Evolutionary conservation across 1,284 basidiomycete genomes (phyloP), one percentile per base, ranked within the genome.

Genomic region (Boletus chippewaensis): DNA sequence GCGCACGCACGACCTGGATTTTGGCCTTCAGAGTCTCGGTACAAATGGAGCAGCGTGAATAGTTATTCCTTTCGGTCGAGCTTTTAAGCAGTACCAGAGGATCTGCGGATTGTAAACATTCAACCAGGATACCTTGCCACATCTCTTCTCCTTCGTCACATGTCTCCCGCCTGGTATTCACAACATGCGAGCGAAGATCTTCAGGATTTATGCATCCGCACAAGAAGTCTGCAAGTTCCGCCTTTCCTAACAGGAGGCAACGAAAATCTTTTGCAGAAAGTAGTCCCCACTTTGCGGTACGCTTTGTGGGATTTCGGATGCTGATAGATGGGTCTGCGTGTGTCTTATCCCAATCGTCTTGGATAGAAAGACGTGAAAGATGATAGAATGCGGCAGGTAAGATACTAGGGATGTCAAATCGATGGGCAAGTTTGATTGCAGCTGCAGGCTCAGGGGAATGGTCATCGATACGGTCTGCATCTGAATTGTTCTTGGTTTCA

Each of bases 341-440:
- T 2, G 16, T 41, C 32, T 47, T 39, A 0, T 57, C 44, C 57
- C 57, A 57, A n/a, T 57, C 54, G 6, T 57, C 54, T 4, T 40
- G 15, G 16, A 59, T 34, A 10, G 54, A 49, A 18, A 57, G 36
- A 26, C 54, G 57, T 0, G 54, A 59, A 10, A 58, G 50, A 39
- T 59, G 57, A 13, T 58, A 50, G 16, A 59, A 57, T 6, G 46
- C 43, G 16, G 57, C 47, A 9, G 57, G 57, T 4, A 59, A 43
- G n/a, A 58, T 49, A 4, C 34, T 47, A 9, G 46, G 49, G 10
- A 56, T 36, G 32, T 49, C 12, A 4, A 57, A 57, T n/a, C 43
- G 24, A 29, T 2, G 42, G 4, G 50, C 54, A 6, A 58, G 47
- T n/a, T n/a, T 32, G 45, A 59, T 54, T 10, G 54, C 45, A 11